Evolutionary conservation across 225 moss, liverwort and hornwort genomes (phyloP), one percentile per base, ranked within the genome.

Genomic region (Sphagnum tenellum): DNA sequence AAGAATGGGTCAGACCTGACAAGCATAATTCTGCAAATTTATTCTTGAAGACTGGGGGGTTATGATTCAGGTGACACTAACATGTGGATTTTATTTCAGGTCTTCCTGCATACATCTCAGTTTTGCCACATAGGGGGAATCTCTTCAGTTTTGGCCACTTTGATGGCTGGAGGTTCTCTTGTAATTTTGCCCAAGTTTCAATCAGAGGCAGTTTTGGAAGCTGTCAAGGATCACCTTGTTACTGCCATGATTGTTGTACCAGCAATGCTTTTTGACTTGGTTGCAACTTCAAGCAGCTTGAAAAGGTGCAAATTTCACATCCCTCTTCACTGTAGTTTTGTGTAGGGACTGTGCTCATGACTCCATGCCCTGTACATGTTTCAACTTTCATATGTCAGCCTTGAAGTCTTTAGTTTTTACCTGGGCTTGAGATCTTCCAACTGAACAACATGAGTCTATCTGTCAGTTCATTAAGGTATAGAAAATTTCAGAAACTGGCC

Each of bases 51-150:
- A 29, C 29, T 29, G 29, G 29, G 29, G 29, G 29, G 29, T 29
- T 2, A 61, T 60, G 11, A 12, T 60, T 12, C 55, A 45, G 44
- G 7, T 48, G 45, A 66, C 7, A 45, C 55, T 57, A 45, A 3
- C 14, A 47, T 57, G n/a, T 9, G 44, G 9, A 11, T 74, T 55
- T 75, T 59, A 12, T 50, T 75, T 70, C 70, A 92, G 96, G 86
- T 93, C 44, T 98, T 87, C 75, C 79, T 98, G 61, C 98, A 98
- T 64, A 84, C 77, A 63, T 78, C 89, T 61, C 84, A 90, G 47
- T 74, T 98, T 64, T 89, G 90, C 55, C 93, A 98, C 67, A 84
- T 98, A 55, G 98, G 98, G 69, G 90, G 89, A 50, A 86, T 98
- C 62, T 93, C 93, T 12, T 98, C 98, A 5, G 93, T 90, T 48